phyloP scores from a whole-genome alignment of 768 basidiomycete species.

The Chalciporus chontae region DNA sequence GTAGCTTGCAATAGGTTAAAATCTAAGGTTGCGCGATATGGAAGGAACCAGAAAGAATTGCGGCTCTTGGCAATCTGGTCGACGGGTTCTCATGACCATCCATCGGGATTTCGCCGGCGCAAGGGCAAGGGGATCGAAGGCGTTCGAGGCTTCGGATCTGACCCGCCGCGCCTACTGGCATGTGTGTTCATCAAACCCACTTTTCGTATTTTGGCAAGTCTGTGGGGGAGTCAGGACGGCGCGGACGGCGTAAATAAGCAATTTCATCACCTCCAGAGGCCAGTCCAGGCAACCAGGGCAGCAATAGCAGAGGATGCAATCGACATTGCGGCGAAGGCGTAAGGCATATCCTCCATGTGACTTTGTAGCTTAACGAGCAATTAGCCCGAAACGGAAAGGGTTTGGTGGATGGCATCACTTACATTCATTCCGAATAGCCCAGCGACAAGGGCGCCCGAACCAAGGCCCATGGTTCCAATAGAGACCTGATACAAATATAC shows the following conservation, averaged over 20 bases:
- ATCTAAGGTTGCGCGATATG: conserved; percentile 3
- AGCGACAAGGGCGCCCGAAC: conserved; percentile 83
- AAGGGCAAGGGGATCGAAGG: conserved; percentile 40
- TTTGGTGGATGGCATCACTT: conserved; percentile 30
- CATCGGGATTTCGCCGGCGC: conserved; percentile 36
- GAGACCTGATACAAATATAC: conserved; percentile 54
- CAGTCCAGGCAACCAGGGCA: conserved; percentile 57
- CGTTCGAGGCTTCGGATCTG: conserved; percentile 15
- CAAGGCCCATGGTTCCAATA: conserved; percentile 92
- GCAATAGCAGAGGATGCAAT: conserved; percentile 56
- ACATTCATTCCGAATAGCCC: conserved; percentile 98
- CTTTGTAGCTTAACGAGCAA: conserved; percentile 55
- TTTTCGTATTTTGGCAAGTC: conserved; percentile 45
- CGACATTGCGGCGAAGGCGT: conserved; percentile 71
- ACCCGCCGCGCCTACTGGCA: conserved; percentile 7
- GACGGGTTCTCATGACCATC: conserved; percentile 34
- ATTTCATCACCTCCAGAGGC: conserved; percentile 53
- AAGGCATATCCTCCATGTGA: conserved; percentile 67
- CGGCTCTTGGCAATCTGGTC: neutral
- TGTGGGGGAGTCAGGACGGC: conserved; percentile 14
- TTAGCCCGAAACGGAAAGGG: conserved; percentile 25
- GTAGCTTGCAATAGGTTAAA: too few species aligned
- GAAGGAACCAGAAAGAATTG: conserved; percentile 2
- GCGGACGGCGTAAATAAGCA: conserved; percentile 13
- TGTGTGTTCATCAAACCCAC: conserved; percentile 40